Conservation (phyloP, 805 yeast genomes). For the Pichia exigua region DNA sequence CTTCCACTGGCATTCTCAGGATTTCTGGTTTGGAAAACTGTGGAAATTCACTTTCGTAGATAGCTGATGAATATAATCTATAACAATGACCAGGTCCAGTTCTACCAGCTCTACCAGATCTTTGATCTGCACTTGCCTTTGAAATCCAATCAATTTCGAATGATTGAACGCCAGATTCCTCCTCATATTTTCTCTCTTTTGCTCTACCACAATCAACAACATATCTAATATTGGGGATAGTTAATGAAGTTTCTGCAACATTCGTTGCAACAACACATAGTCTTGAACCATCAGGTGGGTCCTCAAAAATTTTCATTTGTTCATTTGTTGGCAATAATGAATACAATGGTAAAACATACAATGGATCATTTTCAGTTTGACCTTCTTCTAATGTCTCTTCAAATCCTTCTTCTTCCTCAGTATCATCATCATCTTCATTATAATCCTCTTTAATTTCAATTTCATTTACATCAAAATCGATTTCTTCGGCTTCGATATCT, state of each 20-base stretch:
- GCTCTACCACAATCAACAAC: slow-evolving; percentile 94
- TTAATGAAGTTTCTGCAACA: slow-evolving; percentile 94
- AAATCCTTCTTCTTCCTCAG: slow-evolving; percentile 54
- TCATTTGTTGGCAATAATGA: slow-evolving; percentile 90
- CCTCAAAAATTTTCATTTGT: slow-evolving; percentile 85
- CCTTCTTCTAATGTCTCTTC: slow-evolving; percentile 67
- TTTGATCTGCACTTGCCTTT: slow-evolving; percentile 91
- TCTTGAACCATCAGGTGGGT: slow-evolving; percentile 80
- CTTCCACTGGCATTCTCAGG: slow-evolving; percentile 90
- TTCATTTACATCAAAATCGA: slow-evolving; percentile 49
- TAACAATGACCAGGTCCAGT: slow-evolving; percentile 98
- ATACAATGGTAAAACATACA: slow-evolving; percentile 86
- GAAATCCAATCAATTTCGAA: slow-evolving; percentile 88
- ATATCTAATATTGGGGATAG: slow-evolving; percentile 91
- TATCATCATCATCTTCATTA: slow-evolving; percentile 37
- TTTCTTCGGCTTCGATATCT: slow-evolving; percentile 79
- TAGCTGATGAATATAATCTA: slow-evolving; percentile 86
- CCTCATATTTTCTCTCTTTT: slow-evolving; percentile 78
- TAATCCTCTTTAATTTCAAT: slow-evolving; percentile 33
- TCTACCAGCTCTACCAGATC: slow-evolving; percentile 80
- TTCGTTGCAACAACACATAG: slow-evolving; percentile 93
- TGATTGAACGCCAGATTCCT: slow-evolving; percentile 84
- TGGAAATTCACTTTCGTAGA: slow-evolving; percentile 75
- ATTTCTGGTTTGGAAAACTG: slow-evolving; percentile 88
- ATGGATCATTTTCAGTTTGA: slow-evolving; percentile 66